phyloP scores from a whole-genome alignment of 2,329 filamentous ascomycete genomes.

The Hymenoscyphus linearis region DNA sequence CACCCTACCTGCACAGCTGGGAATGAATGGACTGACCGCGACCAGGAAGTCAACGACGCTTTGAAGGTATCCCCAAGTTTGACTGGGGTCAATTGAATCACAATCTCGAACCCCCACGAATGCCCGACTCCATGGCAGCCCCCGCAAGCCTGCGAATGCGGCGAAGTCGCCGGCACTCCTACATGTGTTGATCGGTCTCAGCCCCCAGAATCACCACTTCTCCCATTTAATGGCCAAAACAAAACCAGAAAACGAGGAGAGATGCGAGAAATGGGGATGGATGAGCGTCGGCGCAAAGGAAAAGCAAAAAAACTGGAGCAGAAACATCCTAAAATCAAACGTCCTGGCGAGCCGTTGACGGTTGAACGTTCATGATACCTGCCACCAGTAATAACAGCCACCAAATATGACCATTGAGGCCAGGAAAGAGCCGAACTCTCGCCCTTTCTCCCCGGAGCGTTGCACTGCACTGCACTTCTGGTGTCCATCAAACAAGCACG shows the following conservation, averaged over 20 bases:
- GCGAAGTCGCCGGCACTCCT: neutral
- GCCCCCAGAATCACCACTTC: neutral
- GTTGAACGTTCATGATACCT: neutral
- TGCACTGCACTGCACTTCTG: neutral
- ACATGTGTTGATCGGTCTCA: neutral
- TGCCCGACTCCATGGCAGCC: neutral
- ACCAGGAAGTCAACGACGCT: neutral
- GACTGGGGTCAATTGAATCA: neutral
- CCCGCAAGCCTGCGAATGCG: too few species aligned
- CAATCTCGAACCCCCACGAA: neutral
- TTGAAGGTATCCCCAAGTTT: neutral
- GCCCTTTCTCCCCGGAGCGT: neutral
- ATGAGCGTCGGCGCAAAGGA: neutral
- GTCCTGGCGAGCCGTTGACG: neutral
- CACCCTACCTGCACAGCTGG: neutral
- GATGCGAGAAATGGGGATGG: neutral
- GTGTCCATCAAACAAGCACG: neutral
- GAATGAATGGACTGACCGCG: neutral
- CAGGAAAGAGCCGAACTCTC: neutral
- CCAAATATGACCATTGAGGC: slow-evolving; percentile 3
- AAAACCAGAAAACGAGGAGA: neutral
- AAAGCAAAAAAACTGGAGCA: neutral
- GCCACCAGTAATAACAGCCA: slow-evolving; percentile 4
- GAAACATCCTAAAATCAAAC: neutral
- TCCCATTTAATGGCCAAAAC: neutral